Evolutionary conservation across 1,139 yeast genomes (phyloP), one percentile per base, ranked within the genome.

Genomic region (Yamadazyma trypodendri): DNA sequence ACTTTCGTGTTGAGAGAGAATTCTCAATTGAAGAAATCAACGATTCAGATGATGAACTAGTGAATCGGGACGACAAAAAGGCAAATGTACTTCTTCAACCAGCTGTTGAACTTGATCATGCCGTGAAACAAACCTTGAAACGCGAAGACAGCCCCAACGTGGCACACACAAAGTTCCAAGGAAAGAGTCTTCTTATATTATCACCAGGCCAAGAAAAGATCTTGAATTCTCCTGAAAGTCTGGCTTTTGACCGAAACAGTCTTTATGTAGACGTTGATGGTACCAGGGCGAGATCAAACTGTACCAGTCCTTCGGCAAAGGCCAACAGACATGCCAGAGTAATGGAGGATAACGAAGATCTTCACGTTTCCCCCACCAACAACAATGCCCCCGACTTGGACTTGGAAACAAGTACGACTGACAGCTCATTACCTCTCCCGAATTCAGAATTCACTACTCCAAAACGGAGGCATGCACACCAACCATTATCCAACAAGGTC

Each of bases 311-410:
- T 4, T 58, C 64, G 53, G 77, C 75, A 1, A 63, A 55, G 45
- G 70, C 63, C 4, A 71, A 71, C 42, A 58, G 77, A 38, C 76
- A 71, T 44, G 76, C 76, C 2, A 56, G 76, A 31, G 75, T 71
- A 4, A 67, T 71, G 11, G 76, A 71, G 45, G 61, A 71, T 2
- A 57, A 56, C 39, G 73, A 66, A 33, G 38, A 48, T 10, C 21
- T 22, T 20, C 16, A 30, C 32, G 20, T 9, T 6, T 15, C 10
- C 12, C 12, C 16, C 12, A 17, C 15, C 18, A 28, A 36, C 11
- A 37, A 39, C 25, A 36, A 24, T 10, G 20, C 22, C 20, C 18
- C 33, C 6, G 42, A 37, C 7, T 25, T 29, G n/a, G 42, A 37
- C 11, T 32, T 32, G 28, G 42, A 36, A 12, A 35, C 31, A n/a